phyloP scores from a whole-genome alignment of 2,329 filamentous ascomycete genomes.

The Talaromyces sp. region DNA sequence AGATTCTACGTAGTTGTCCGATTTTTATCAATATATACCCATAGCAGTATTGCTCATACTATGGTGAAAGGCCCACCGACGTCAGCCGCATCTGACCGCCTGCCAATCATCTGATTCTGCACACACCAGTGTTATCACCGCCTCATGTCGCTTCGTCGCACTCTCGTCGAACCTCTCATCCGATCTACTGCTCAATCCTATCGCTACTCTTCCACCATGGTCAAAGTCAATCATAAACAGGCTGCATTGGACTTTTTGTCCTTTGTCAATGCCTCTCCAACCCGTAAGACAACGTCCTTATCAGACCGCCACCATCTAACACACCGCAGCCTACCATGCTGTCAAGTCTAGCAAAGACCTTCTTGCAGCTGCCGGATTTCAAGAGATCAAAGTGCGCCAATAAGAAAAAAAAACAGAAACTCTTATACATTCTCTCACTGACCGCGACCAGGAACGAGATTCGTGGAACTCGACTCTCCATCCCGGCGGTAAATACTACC shows the following conservation, averaged over 20 bases:
- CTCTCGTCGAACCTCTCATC: background rate
- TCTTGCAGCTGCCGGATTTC: conserved; percentile 79
- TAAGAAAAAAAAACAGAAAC: background rate
- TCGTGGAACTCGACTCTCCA: conserved; percentile 75
- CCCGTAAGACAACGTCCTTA: conserved; percentile 57
- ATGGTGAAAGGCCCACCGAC: background rate
- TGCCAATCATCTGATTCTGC: background rate
- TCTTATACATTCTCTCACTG: background rate
- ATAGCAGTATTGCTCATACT: background rate
- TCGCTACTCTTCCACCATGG: conserved; percentile 19
- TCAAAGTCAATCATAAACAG: conserved; percentile 25
- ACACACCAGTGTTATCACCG: background rate
- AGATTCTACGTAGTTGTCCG: background rate
- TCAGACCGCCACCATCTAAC: conserved; percentile 16
- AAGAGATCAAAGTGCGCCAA: conserved; percentile 64
- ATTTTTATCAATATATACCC: background rate
- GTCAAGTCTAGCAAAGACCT: conserved; percentile 73
- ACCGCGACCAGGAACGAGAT: conserved; percentile 64
- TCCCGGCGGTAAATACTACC: conserved; percentile 91
- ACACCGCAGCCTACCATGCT: conserved; percentile 77
- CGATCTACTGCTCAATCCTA: background rate
- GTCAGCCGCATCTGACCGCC: background rate
- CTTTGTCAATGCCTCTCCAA: conserved; percentile 92
- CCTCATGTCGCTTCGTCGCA: background rate
- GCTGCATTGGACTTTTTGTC: conserved; percentile 78